Conservation (phyloP, 176 grass and related monocot species). For the Miscanthus lutarioriparius region DNA sequence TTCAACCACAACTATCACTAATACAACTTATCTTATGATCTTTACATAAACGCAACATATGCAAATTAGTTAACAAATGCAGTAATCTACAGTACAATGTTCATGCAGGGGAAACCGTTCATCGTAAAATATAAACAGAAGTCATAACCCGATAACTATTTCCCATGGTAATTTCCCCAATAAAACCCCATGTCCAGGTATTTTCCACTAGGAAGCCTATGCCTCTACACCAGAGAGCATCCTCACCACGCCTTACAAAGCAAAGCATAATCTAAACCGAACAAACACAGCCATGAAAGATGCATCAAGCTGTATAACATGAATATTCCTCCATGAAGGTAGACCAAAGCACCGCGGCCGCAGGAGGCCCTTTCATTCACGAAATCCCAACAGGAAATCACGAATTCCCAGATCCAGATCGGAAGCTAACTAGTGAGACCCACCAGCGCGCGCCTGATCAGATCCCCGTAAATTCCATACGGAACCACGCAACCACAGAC, state of each 20-base stretch:
- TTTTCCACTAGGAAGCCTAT: neutral
- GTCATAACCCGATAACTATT: neutral
- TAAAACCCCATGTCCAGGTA: no score
- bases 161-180: neutral
- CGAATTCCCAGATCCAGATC: conserved; percentile 25
- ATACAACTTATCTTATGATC: no score
- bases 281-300: neutral
- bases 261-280: neutral
- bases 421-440: conserved; percentile 3
- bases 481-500: neutral
- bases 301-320: neutral
- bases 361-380: neutral
- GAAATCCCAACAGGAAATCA: neutral
- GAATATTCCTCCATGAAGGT: neutral
- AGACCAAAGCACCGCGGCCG: neutral
- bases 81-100: neutral
- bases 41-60: no score
- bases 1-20: no score
- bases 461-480: neutral
- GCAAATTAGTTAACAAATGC: neutral
- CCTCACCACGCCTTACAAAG: neutral
- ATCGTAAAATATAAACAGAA: neutral
- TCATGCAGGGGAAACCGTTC: neutral
- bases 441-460: neutral
- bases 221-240: neutral